Percentiles rank a stretch among this genome's conserved stretches.
Evolutionary conservation across 495 filamentous ascomycete species (phyloP).

Genomic region (Immersiella caudata): DNA sequence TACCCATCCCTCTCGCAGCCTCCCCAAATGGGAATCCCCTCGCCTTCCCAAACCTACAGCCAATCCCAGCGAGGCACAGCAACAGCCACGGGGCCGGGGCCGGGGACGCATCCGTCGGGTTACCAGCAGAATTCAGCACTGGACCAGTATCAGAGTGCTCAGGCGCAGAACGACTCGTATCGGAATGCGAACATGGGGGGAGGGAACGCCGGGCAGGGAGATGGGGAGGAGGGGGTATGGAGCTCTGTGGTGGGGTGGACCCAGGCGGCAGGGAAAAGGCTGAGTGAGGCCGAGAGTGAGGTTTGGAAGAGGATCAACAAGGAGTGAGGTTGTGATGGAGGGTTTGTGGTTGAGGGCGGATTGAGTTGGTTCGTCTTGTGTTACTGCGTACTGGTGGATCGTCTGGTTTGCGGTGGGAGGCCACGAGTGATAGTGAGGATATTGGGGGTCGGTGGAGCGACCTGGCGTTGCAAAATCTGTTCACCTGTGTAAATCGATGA

Average conservation of each 20-base stretch:
- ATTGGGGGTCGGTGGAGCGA: too few species aligned
- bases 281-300: slow-evolving; percentile 65
- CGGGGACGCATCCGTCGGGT: slow-evolving; percentile 33
- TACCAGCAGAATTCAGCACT: slow-evolving; percentile 55
- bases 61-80: slow-evolving; percentile 32
- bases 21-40: slow-evolving; percentile 47
- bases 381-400: background rate
- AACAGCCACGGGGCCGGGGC: slow-evolving; percentile 7
- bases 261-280: slow-evolving; percentile 60
- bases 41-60: slow-evolving; percentile 37
- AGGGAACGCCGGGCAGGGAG: slow-evolving; percentile 24
- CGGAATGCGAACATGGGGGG: background rate
- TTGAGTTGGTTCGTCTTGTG: background rate
- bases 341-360: background rate
- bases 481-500: background rate
- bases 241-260: slow-evolving; percentile 63
- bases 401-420: background rate
- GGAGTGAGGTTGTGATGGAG: slow-evolving; percentile 30
- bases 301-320: slow-evolving; percentile 72
- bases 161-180: background rate
- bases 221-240: slow-evolving; percentile 53
- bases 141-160: background rate
- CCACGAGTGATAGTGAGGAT: too few species aligned
- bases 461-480: background rate
- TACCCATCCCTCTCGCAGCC: slow-evolving; percentile 40